Evolutionary conservation across 1,284 basidiomycete species (phyloP).

Genomic region (Prillingera fragicola): DNA sequence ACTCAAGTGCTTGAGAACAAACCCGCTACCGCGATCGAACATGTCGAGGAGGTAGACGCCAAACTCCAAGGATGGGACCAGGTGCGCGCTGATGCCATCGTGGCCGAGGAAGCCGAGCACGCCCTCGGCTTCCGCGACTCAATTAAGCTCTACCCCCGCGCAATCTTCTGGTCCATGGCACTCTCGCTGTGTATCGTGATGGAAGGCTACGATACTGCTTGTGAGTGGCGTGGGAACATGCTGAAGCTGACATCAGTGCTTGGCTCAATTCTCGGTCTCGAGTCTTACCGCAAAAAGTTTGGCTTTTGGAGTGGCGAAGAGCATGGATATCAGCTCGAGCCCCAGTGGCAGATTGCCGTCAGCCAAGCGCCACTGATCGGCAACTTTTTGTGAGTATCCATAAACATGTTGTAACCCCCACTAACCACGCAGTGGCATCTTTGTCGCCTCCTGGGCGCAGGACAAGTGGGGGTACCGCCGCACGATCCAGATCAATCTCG

Average conservation of each 20-base stretch:
- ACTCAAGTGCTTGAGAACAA: too few species aligned
- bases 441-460: neutral
- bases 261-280: too few species aligned
- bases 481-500: neutral
- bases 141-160: neutral
- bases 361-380: neutral
- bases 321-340: slow-evolving; percentile 3
- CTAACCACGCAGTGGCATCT: too few species aligned
- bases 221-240: neutral
- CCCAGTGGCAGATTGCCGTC: slow-evolving; percentile 2
- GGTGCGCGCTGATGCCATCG: too few species aligned
- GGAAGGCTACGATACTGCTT: slow-evolving; percentile 6
- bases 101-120: too few species aligned
- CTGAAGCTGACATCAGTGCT: too few species aligned
- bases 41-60: too few species aligned
- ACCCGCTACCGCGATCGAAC: too few species aligned
- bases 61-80: too few species aligned
- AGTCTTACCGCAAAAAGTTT: slow-evolving; percentile 1
- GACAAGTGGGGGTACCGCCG: neutral
- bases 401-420: too few species aligned
- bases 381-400: too few species aligned
- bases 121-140: neutral
- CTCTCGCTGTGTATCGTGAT: slow-evolving; percentile 9
- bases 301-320: neutral
- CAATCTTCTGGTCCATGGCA: slow-evolving; percentile 13